Conservation (phyloP, 139 green algal species). For the Micromonas commoda region DNA sequence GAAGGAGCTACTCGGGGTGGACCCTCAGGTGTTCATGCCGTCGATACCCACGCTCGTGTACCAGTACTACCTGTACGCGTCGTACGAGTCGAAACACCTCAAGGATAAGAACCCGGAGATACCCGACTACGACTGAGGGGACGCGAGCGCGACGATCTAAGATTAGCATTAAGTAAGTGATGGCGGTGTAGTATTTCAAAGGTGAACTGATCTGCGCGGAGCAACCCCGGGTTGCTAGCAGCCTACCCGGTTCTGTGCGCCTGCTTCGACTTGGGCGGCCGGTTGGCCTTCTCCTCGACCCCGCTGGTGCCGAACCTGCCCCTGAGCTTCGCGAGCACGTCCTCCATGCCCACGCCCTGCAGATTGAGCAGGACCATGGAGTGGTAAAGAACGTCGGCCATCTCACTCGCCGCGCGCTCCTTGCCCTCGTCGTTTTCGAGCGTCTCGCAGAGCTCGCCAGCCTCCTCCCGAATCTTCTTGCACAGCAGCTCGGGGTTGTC, state of each 20-base stretch:
- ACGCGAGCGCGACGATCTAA: not conserved
- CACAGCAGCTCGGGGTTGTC: constrained; percentile 80
- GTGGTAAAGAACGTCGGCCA: constrained; percentile 96
- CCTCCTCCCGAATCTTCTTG: constrained; percentile 89
- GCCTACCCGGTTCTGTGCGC: too few species aligned
- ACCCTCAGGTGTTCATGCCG: constrained; percentile 48
- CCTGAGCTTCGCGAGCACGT: constrained; percentile 63
- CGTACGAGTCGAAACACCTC: constrained; percentile 42
- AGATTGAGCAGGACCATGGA: constrained; percentile 76
- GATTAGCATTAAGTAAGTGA: too few species aligned
- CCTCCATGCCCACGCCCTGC: constrained; percentile 72
- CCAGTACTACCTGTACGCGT: constrained; percentile 60
- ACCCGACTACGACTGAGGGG: constrained; percentile 24
- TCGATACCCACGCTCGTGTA: constrained; percentile 65
- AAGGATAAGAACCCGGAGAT: constrained; percentile 43
- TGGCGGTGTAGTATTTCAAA: too few species aligned
- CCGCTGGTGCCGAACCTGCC: constrained; percentile 68
- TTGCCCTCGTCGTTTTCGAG: constrained; percentile 74
- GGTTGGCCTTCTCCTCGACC: constrained; percentile 82
- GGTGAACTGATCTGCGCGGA: too few species aligned
- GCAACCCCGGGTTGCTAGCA: too few species aligned
- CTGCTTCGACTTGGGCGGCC: constrained; percentile 27
- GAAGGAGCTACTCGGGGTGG: constrained; percentile 42
- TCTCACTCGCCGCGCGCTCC: constrained; percentile 78
- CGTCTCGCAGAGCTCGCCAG: constrained; percentile 88